phyloP scores from a whole-genome alignment of 495 filamentous ascomycete genomes.

The Echria macrotheca region DNA sequence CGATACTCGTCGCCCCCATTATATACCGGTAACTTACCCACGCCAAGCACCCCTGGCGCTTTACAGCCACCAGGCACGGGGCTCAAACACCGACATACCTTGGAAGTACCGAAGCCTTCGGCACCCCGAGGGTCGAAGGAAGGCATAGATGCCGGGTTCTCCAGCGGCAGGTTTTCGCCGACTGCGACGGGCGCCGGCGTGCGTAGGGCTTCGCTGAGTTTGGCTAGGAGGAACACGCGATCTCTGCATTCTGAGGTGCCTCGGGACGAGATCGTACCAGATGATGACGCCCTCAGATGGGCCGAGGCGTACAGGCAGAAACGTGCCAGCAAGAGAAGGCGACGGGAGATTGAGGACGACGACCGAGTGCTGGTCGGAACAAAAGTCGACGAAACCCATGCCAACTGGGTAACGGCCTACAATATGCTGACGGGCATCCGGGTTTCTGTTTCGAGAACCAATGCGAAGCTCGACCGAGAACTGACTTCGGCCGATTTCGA shows the following conservation, averaged over 20 bases:
- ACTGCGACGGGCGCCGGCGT: constrained; percentile 48
- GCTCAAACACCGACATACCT: constrained; percentile 78
- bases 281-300: constrained; percentile 85
- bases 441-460: constrained; percentile 91
- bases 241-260: constrained; percentile 79
- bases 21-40: constrained; percentile 41
- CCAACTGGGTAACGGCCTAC: constrained; percentile 97
- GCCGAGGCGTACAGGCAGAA: constrained; percentile 89
- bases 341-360: constrained; percentile 86
- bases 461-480: constrained; percentile 90
- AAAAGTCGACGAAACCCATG: constrained; percentile 95
- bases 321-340: constrained; percentile 72
- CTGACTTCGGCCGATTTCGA: constrained; percentile 87
- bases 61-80: constrained; percentile 41
- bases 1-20: constrained; percentile 72
- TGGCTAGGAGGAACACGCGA: constrained; percentile 75
- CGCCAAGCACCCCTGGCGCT: constrained; percentile 37
- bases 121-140: constrained; percentile 48
- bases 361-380: constrained; percentile 94
- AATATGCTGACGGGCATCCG: constrained; percentile 99
- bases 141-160: constrained; percentile 58
- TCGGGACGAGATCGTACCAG: constrained; percentile 75
- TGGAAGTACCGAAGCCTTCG: constrained; percentile 70
- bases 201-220: constrained; percentile 72
- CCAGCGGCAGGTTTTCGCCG: constrained; percentile 82